Conservation (phyloP, 176 grass and related monocot species). For the Aegilops umbellulata region DNA sequence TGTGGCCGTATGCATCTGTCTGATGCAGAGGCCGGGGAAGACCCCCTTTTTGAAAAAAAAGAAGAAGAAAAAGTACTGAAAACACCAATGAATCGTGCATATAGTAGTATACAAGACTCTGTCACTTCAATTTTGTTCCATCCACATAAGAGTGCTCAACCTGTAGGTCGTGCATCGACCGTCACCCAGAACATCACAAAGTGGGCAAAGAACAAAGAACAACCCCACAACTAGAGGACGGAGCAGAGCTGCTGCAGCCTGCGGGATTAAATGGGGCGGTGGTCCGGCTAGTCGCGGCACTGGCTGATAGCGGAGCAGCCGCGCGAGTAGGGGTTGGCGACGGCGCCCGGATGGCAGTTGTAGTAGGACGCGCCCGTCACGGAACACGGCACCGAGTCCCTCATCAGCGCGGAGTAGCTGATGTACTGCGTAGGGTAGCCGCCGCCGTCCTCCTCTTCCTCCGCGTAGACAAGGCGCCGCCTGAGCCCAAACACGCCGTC, state of each 20-base stretch:
- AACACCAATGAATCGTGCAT: not conserved
- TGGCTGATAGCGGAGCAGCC: slow-evolving; percentile 64
- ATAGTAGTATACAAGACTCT: not conserved
- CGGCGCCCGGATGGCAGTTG: slow-evolving; percentile 66
- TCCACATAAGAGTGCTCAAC: not conserved
- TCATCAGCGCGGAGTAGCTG: slow-evolving; percentile 50
- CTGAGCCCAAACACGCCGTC: not conserved
- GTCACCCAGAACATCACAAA: not conserved
- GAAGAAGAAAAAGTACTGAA: too few relatives aligned
- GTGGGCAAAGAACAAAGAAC: not conserved
- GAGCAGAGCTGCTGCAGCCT: not conserved
- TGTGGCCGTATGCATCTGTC: too few relatives aligned
- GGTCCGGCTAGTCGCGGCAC: slow-evolving; percentile 48
- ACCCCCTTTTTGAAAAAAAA: too few relatives aligned
- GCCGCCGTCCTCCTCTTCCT: not conserved
- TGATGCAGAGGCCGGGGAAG: too few relatives aligned
- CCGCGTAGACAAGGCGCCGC: not conserved
- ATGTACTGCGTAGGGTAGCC: slow-evolving; percentile 44
- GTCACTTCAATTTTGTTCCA: not conserved
- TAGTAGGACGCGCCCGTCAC: slow-evolving; percentile 68
- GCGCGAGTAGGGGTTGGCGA: slow-evolving; percentile 64
- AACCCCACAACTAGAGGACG: not conserved
- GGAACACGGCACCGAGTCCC: slow-evolving; percentile 60
- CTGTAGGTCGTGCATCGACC: too few relatives aligned
- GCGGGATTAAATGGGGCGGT: not conserved